These are phyloP conservation scores for Tolypocladium guangdongense DNA, from an alignment of 2,329 filamentous ascomycete species.

Conservation along the genomic window DNA sequence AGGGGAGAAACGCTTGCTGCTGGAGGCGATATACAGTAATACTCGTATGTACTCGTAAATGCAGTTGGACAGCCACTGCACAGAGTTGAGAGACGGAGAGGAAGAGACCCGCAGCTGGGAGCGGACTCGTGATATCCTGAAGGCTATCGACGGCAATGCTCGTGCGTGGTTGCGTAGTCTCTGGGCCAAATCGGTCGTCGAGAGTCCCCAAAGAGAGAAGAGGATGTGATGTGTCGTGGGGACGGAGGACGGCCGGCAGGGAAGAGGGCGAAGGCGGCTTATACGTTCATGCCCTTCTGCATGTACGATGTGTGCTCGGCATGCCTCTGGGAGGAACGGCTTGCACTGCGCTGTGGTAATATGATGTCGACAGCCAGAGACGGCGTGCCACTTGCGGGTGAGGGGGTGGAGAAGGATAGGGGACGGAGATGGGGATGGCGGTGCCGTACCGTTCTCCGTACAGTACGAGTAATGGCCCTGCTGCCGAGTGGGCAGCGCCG, in stretches of 20 bases:
- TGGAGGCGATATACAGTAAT: neutral
- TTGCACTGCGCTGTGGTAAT: neutral
- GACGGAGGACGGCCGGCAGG: neutral
- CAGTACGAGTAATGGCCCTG: slow-evolving; percentile 1
- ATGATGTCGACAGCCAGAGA: neutral
- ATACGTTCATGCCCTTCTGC: neutral
- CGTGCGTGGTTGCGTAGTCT: neutral
- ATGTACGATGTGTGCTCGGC: neutral
- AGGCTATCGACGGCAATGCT: too few relatives aligned
- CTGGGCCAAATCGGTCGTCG: neutral
- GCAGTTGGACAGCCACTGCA: neutral
- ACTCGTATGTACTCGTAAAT: too few relatives aligned
- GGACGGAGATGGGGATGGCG: neutral
- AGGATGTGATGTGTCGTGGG: neutral
- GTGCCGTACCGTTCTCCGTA: neutral
- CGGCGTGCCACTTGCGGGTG: neutral
- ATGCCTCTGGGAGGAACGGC: neutral
- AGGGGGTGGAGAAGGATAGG: neutral
- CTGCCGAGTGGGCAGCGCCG: neutral
- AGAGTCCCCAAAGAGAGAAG: neutral
- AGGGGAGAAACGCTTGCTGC: too few relatives aligned
- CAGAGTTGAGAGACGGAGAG: neutral
- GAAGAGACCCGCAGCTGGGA: neutral
- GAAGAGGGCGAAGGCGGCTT: neutral
- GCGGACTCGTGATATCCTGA: neutral